Percentiles rank a stretch among this genome's conserved stretches.
Evolutionary conservation across 2,329 filamentous ascomycete genomes (phyloP).

Genomic region (Pyrenochaeta sp.): DNA sequence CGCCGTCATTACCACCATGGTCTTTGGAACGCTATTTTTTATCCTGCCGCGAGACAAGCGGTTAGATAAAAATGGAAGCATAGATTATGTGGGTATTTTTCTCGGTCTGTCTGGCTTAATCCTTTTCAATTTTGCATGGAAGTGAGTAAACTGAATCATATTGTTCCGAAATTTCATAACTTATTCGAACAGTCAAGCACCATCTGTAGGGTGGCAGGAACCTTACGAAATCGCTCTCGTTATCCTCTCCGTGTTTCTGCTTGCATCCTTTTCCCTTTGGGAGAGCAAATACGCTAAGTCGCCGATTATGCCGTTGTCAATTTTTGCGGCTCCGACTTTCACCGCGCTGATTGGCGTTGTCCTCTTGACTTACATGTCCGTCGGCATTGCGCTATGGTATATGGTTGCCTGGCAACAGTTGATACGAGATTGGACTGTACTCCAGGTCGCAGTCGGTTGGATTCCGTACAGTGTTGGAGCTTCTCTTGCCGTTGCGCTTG

Average conservation of each 20-base stretch:
- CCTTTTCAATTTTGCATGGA: conserved; percentile 5
- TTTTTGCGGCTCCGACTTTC: conserved; percentile 57
- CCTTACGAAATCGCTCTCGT: conserved; percentile 54
- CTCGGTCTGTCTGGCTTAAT: conserved; percentile 40
- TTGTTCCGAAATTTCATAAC: not conserved
- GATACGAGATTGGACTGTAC: conserved; percentile 51
- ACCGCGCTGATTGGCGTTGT: conserved; percentile 53
- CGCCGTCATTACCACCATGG: not conserved
- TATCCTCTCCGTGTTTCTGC: conserved; percentile 46
- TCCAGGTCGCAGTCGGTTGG: conserved; percentile 51
- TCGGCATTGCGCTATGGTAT: conserved; percentile 60
- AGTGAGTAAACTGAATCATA: conserved; percentile 49
- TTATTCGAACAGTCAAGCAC: conserved; percentile 48
- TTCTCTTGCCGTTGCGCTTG: conserved; percentile 41
- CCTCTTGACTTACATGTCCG: conserved; percentile 57
- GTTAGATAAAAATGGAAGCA: conserved; percentile 45
- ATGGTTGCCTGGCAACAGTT: conserved; percentile 55
- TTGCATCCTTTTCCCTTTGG: conserved; percentile 50
- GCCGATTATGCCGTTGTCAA: conserved; percentile 57
- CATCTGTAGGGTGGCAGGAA: conserved; percentile 54
- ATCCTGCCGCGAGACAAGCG: conserved; percentile 20
- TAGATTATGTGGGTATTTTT: conserved; percentile 52
- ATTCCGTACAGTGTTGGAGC: conserved; percentile 54
- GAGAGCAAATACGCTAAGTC: conserved; percentile 47
- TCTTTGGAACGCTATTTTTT: not conserved